Evolutionary conservation across 2,329 filamentous ascomycete genomes (phyloP).

Genomic region (Aspergillus phoenicis): DNA sequence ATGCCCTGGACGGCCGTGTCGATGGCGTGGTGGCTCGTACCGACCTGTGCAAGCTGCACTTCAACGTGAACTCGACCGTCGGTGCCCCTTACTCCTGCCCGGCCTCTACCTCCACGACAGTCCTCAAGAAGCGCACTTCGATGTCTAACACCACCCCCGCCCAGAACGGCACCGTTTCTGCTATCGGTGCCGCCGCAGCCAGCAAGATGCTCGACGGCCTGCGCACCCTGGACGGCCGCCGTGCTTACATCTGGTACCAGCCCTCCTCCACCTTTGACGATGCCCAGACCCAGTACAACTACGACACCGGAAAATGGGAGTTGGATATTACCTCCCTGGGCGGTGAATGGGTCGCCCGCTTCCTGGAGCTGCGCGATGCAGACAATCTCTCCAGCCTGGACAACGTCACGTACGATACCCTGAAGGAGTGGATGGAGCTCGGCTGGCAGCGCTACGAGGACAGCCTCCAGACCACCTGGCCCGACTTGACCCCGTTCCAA

Average conservation of each 20-base stretch:
- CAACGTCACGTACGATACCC: constrained; percentile 58
- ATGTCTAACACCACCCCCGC: constrained; percentile 30
- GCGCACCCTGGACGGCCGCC: constrained; percentile 43
- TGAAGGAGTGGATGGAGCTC: constrained; percentile 56
- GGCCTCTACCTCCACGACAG: constrained; percentile 30
- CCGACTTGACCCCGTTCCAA: constrained; percentile 57
- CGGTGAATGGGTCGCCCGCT: constrained; percentile 41
- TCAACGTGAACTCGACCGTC: constrained; percentile 50
- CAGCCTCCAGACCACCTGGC: constrained; percentile 56
- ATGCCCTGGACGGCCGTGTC: constrained; percentile 56
- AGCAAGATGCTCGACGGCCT: constrained; percentile 44
- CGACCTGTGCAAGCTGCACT: constrained; percentile 51
- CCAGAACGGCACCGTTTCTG: constrained; percentile 37
- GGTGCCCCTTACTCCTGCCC: constrained; percentile 51
- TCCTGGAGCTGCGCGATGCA: constrained; percentile 31
- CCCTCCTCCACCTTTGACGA: constrained; percentile 33
- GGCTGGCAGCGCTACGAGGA: constrained; percentile 54
- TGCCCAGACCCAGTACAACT: constrained; percentile 31
- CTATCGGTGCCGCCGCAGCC: constrained; percentile 36
- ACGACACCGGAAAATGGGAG: constrained; percentile 33
- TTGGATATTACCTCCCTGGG: constrained; percentile 37
- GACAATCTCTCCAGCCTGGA: constrained; percentile 48
- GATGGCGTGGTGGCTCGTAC: constrained; percentile 58
- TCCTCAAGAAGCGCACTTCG: constrained; percentile 26
- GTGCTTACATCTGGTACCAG: constrained; percentile 44